A percentile compares a stretch with the other conserved stretches of the same genome.
Evolutionary conservation across 2,329 filamentous ascomycete species (phyloP).

Genomic region (Colletotrichum orbiculare): DNA sequence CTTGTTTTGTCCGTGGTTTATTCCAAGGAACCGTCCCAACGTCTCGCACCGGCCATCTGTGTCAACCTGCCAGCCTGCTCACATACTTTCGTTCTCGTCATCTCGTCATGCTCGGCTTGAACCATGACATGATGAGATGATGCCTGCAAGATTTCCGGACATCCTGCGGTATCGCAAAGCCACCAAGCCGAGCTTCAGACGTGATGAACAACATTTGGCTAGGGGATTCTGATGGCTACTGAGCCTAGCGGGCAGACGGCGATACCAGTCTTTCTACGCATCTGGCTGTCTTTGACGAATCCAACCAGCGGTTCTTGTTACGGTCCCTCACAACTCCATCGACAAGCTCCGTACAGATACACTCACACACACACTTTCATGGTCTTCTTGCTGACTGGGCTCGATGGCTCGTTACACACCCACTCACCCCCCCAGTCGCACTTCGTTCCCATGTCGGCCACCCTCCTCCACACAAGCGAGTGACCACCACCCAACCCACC

Average conservation of each 20-base stretch:
- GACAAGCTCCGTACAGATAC: background rate
- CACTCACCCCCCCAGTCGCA: slow-evolving; percentile 12
- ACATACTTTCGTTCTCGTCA: slow-evolving; percentile 10
- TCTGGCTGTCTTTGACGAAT: no score
- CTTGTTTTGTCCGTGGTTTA: slow-evolving; percentile 20
- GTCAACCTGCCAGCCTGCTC: slow-evolving; percentile 6
- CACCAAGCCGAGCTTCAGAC: slow-evolving; percentile 7
- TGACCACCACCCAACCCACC: slow-evolving; percentile 13
- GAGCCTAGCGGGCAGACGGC: no score
- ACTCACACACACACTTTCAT: background rate
- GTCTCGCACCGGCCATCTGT: slow-evolving; percentile 19
- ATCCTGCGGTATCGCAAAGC: slow-evolving; percentile 7
- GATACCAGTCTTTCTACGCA: no score
- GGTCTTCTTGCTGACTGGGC: slow-evolving; percentile 26
- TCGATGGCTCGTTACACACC: slow-evolving; percentile 22
- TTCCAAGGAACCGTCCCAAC: slow-evolving; percentile 25
- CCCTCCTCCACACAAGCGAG: slow-evolving; percentile 32
- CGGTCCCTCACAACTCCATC: background rate
- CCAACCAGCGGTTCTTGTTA: no score
- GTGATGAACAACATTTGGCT: no score
- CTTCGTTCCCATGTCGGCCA: slow-evolving; percentile 18
- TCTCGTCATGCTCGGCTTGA: slow-evolving; percentile 16
- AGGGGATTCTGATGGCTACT: no score
- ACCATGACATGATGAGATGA: slow-evolving; percentile 24
- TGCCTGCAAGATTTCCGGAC: slow-evolving; percentile 5